These are phyloP conservation scores for Diplocarpon mali DNA, from an alignment of 2,329 filamentous ascomycete genomes.

Conservation along the genomic window DNA sequence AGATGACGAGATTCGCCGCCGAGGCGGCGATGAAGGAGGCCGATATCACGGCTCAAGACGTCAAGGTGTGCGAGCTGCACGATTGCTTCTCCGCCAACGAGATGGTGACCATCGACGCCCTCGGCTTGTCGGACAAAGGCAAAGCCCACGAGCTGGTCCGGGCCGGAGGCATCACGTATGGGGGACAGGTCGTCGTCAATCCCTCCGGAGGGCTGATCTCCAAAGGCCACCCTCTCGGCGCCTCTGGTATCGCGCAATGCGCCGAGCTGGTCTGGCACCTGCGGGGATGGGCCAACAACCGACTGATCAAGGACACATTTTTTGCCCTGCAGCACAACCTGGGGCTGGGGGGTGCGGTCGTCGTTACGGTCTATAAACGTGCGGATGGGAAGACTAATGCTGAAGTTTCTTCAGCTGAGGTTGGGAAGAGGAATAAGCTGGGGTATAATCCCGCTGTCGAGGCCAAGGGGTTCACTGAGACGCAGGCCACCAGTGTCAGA, in stretches of 20 bases:
- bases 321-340: slow-evolving; percentile 86
- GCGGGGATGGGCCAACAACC: slow-evolving; percentile 91
- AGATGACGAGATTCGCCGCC: slow-evolving; percentile 68
- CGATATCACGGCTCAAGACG: slow-evolving; percentile 52
- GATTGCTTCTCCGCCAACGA: slow-evolving; percentile 97
- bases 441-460: slow-evolving; percentile 89
- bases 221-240: slow-evolving; percentile 90
- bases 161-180: slow-evolving; percentile 82
- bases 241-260: slow-evolving; percentile 90
- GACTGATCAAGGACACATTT: slow-evolving; percentile 55
- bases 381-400: slow-evolving; percentile 63
- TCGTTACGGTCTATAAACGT: slow-evolving; percentile 80
- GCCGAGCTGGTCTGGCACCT: slow-evolving; percentile 93
- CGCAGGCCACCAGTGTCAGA: slow-evolving; percentile 60
- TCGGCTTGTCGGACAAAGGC: slow-evolving; percentile 66
- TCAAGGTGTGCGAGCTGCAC: slow-evolving; percentile 83
- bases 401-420: slow-evolving; percentile 48
- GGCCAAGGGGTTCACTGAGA: slow-evolving; percentile 77
- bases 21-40: slow-evolving; percentile 64
- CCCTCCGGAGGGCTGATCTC: slow-evolving; percentile 90
- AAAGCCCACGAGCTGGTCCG: slow-evolving; percentile 90
- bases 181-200: slow-evolving; percentile 67
- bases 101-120: slow-evolving; percentile 78
- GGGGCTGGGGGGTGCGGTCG: slow-evolving; percentile 79
- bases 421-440: slow-evolving; percentile 56